phyloP scores from a whole-genome alignment of 225 moss, liverwort and hornwort genomes.

The Pseudisothecium myosuroides region DNA sequence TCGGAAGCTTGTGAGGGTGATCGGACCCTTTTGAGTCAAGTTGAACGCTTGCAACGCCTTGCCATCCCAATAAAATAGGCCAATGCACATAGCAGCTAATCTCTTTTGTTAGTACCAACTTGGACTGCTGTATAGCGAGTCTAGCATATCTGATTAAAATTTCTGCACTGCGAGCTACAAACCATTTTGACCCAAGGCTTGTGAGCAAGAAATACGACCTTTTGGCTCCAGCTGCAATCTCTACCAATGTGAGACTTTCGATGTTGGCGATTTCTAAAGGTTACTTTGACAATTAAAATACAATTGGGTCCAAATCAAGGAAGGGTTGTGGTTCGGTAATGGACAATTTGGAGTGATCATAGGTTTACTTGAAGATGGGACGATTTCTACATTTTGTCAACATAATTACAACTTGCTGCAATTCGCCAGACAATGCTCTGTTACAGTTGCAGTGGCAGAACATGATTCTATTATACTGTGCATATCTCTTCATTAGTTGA shows the following conservation, averaged over 20 bases:
- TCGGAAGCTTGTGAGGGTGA: conserved; percentile 60
- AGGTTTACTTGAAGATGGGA: not conserved
- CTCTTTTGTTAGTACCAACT: not conserved
- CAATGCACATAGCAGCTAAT: not conserved
- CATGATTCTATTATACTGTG: not conserved
- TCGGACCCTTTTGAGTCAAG: conserved; percentile 15
- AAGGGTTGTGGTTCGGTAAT: not conserved
- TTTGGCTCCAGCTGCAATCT: not conserved
- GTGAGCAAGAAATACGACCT: not conserved
- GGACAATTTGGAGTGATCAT: not conserved
- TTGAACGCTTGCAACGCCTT: conserved; percentile 26
- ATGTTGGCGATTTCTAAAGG: not conserved
- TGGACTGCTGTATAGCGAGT: not conserved
- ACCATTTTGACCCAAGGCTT: not conserved
- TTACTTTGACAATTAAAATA: not conserved
- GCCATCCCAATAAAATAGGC: not conserved
- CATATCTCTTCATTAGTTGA: not conserved
- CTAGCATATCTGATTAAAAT: not conserved
- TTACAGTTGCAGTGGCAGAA: not conserved
- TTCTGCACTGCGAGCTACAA: not conserved
- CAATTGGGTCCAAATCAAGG: not conserved
- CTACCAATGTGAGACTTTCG: not conserved
- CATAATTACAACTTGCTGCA: not conserved
- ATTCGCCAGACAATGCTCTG: not conserved
- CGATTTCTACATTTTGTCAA: not conserved